Evolutionary conservation across 1,284 basidiomycete species (phyloP), one percentile per base, ranked within the genome.

Genomic region (Leccinum pachyderme): DNA sequence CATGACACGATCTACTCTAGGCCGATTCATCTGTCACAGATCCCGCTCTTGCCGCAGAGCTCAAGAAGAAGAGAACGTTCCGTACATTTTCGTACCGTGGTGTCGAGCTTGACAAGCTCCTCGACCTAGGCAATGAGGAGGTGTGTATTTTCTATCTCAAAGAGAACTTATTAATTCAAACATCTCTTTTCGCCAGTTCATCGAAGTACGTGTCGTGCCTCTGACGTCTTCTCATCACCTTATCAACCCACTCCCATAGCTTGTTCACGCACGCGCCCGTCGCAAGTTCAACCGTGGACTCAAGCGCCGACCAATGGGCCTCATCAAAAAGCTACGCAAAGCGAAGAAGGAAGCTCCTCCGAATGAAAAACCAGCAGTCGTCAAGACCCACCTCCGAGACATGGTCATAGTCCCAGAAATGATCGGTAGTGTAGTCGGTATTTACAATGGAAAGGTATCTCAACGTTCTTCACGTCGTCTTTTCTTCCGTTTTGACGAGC

Each of bases 331-430:
- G 80, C 84, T 99, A 65, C 92, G 97, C 76, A 98, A 97, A 79
- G 93, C 97, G 62, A 99, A 99, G 88, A 98, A 96, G 82, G 95
- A 98, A 78, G 93, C 95, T 45, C 91, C 84, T 59, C 92, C 96
- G 69, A 98, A 98, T 80, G 93, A 98, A 81, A 99, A 99, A 84
- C 97, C 97, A 61, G 84, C 92, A 54, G 91, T 95, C 66, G 95
- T 99, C 74, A 99, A 98, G 86, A 99, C 97, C 55, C 97, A 99
- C 80, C 83, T 99, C 66, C 94, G 96, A 73, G 89, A 99, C 81
- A 99, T 99, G 96, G 95, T 98, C 76, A 89, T 99, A 75, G 96
- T 99, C 61, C 97, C 96, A 55, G 96, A 99, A 83, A 99, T 99
- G 97, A 98, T 99, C 75, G 96, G 96, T 63, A 91, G 87, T 65